These are phyloP conservation scores for Rosellinia necatrix DNA, from an alignment of 2,329 filamentous ascomycete species.

Conservation along the genomic window DNA sequence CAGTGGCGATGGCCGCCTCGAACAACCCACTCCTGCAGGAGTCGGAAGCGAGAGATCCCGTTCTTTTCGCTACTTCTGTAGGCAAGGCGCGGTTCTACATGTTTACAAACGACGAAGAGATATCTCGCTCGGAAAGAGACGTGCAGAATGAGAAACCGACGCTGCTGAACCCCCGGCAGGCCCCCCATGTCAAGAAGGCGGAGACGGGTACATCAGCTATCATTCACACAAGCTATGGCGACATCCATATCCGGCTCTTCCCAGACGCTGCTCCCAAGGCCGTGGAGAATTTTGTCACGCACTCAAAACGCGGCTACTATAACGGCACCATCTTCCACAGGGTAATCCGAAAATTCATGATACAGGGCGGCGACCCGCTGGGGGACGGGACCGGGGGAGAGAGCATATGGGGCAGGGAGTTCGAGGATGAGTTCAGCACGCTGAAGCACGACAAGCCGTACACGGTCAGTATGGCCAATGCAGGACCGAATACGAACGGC, in stretches of 20 bases:
- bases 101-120: constrained; percentile 88
- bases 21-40: constrained; percentile 91
- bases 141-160: constrained; percentile 93
- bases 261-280: constrained; percentile 91
- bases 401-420: constrained; percentile 90
- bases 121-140: constrained; percentile 83
- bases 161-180: constrained; percentile 62
- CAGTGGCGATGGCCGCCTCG: constrained; percentile 95
- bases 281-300: constrained; percentile 96
- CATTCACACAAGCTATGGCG: constrained; percentile 90
- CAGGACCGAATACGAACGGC: constrained; percentile 91
- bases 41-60: constrained; percentile 87
- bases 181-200: constrained; percentile 61
- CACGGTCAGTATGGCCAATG: constrained; percentile 97
- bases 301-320: constrained; percentile 89
- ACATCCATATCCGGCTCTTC: constrained; percentile 92
- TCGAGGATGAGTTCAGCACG: constrained; percentile 90
- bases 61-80: constrained; percentile 81
- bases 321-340: constrained; percentile 98
- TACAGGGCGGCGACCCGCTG: constrained; percentile 81
- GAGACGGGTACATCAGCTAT: constrained; percentile 80
- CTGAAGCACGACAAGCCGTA: constrained; percentile 95
- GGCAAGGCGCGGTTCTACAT: constrained; percentile 95
- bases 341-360: constrained; percentile 98
- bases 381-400: constrained; percentile 90